Conservation (phyloP, 1,284 basidiomycete species). For the Trametes hirsuta region DNA sequence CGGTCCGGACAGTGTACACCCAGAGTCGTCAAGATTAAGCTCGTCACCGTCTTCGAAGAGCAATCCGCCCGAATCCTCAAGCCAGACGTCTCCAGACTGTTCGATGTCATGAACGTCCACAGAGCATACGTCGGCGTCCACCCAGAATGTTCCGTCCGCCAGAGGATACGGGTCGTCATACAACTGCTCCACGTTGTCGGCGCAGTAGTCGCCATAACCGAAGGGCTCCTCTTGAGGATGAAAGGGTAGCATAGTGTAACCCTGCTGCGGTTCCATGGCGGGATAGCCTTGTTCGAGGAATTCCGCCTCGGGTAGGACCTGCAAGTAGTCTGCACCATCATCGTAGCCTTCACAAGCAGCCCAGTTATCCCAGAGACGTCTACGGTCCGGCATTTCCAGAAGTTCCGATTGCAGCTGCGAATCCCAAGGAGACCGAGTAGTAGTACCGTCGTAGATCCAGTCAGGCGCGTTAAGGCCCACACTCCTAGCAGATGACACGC, state of each 20-base stretch:
- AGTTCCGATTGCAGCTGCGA: too few species aligned
- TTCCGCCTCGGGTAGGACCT: background rate
- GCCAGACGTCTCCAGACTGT: background rate
- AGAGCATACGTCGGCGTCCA: background rate
- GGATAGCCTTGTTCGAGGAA: background rate
- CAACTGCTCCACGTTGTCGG: too few species aligned
- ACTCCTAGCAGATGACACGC: too few species aligned
- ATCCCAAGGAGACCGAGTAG: too few species aligned
- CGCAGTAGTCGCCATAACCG: too few species aligned
- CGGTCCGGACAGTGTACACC: background rate
- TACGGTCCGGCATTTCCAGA: background rate
- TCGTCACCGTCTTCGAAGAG: background rate
- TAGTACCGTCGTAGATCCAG: too few species aligned
- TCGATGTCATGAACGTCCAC: background rate
- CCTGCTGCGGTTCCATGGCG: background rate
- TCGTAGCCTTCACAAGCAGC: background rate
- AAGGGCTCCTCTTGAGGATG: too few species aligned
- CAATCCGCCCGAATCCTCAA: background rate
- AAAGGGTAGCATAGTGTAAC: background rate
- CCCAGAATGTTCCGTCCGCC: background rate
- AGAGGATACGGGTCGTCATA: background rate
- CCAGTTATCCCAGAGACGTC: background rate
- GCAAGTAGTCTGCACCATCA: background rate
- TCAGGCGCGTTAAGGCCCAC: too few species aligned
- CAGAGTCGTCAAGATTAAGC: constrained; percentile 1